Conservation (phyloP, 2,329 filamentous ascomycete genomes). For the Blastomyces emzantsi region DNA sequence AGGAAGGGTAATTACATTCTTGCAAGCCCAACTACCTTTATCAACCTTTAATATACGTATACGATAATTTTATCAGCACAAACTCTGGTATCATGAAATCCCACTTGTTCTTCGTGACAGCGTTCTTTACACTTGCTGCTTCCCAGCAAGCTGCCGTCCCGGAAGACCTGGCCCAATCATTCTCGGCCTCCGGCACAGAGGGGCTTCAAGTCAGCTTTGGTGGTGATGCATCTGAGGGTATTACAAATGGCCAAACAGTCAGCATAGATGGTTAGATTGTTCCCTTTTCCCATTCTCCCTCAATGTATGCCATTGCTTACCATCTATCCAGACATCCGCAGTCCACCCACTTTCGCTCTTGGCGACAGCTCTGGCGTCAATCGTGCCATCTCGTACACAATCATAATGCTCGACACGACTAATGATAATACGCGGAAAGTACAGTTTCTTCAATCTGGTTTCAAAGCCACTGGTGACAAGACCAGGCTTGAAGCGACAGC, state of each 20-base stretch:
- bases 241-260: constrained; percentile 9
- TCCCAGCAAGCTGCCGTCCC: constrained; percentile 12
- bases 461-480: constrained; percentile 13
- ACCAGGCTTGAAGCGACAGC: constrained; percentile 10
- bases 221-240: constrained; percentile 15
- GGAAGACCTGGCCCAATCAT: constrained; percentile 7
- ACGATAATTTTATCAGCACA: not conserved
- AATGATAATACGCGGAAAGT: constrained; percentile 4
- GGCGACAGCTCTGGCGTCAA: constrained; percentile 13
- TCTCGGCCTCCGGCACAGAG: constrained; percentile 5
- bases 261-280: constrained; percentile 7
- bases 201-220: constrained; percentile 13
- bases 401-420: constrained; percentile 15
- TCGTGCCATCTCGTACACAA: constrained; percentile 10
- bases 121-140: constrained; percentile 8
- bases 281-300: not conserved
- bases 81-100: not conserved
- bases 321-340: constrained; percentile 5
- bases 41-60: not conserved
- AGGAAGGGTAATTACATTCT: not conserved
- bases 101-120: constrained; percentile 9
- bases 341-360: constrained; percentile 11
- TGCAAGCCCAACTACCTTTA: not conserved
- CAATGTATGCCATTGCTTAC: not conserved
- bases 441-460: constrained; percentile 13